A percentile compares a stretch with the other conserved stretches of the same genome.
Evolutionary conservation across 345 rosid species (phyloP).

Genomic region (Theobroma cacao): DNA sequence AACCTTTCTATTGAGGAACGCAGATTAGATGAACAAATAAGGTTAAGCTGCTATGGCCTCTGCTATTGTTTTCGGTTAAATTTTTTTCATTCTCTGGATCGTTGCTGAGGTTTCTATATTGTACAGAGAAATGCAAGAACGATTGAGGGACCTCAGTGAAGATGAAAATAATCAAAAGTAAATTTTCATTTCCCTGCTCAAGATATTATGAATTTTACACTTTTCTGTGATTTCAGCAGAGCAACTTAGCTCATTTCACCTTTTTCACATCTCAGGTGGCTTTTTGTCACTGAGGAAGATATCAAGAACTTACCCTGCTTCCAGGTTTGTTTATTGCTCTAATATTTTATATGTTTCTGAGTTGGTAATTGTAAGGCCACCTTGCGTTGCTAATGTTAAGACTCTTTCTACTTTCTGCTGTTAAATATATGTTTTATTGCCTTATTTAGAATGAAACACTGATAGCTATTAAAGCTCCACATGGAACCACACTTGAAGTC

Average conservation of each 20-base stretch:
- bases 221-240: slow-evolving; percentile 3
- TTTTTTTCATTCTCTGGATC: background rate
- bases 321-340: slow-evolving; percentile 50
- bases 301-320: slow-evolving; percentile 89
- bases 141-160: slow-evolving; percentile 82
- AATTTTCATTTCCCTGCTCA: slow-evolving; percentile 15
- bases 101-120: slow-evolving; percentile 30
- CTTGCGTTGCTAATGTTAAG: slow-evolving; percentile 6
- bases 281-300: slow-evolving; percentile 96
- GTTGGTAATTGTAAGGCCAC: slow-evolving; percentile 7
- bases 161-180: slow-evolving; percentile 84
- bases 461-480: slow-evolving; percentile 98
- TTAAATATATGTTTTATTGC: slow-evolving; percentile 13
- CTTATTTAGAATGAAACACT: slow-evolving; percentile 78
- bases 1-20: slow-evolving; percentile 66
- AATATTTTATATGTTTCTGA: background rate
- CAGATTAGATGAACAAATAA: slow-evolving; percentile 58
- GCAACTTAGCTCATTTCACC: slow-evolving; percentile 19
- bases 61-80: slow-evolving; percentile 9
- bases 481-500: slow-evolving; percentile 96
- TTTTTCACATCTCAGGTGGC: slow-evolving; percentile 56
- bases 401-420: background rate
- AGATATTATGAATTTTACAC: background rate
- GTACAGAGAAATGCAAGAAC: slow-evolving; percentile 85
- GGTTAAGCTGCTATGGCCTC: slow-evolving; percentile 31